A percentile compares a stretch with the other conserved stretches of the same genome.
phyloP scores from a whole-genome alignment of 352 stramenopile genomes.

The Globisporangium radiosum region DNA sequence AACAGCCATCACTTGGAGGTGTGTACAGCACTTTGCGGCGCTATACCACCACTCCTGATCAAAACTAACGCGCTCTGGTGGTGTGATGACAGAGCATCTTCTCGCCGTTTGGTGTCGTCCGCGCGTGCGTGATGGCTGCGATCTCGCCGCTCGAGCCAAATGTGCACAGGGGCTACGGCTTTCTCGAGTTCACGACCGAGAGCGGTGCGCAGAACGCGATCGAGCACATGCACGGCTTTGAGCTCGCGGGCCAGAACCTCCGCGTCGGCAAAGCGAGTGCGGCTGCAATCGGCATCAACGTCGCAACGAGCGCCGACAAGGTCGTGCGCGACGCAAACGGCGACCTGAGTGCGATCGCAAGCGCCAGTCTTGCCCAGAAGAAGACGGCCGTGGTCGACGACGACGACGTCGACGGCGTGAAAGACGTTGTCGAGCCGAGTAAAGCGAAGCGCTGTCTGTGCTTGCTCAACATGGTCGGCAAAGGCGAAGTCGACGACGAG shows the following conservation, averaged over 20 bases:
- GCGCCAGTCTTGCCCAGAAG: slow-evolving; percentile 10
- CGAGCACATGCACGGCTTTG: slow-evolving; percentile 81
- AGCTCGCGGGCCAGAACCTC: slow-evolving; percentile 63
- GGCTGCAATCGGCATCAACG: slow-evolving; percentile 57
- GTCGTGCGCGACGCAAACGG: slow-evolving; percentile 28
- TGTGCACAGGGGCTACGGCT: slow-evolving; percentile 67
- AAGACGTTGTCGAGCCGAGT: slow-evolving; percentile 24
- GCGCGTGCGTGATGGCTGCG: slow-evolving; percentile 57
- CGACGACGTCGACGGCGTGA: slow-evolving; percentile 53
- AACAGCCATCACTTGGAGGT: slow-evolving; percentile 76
- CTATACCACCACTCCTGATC: neutral
- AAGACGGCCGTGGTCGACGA: slow-evolving; percentile 33
- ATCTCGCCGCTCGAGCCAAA: slow-evolving; percentile 47
- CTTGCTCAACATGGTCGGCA: slow-evolving; percentile 63
- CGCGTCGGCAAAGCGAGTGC: slow-evolving; percentile 75
- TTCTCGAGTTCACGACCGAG: slow-evolving; percentile 67
- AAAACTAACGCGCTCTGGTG: neutral
- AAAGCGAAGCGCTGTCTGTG: slow-evolving; percentile 53
- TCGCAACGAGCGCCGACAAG: slow-evolving; percentile 60
- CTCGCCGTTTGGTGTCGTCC: slow-evolving; percentile 63
- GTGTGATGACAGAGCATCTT: slow-evolving; percentile 54
- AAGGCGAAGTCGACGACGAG: slow-evolving; percentile 67
- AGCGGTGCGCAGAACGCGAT: slow-evolving; percentile 54
- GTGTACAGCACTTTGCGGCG: neutral
- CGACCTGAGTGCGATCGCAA: slow-evolving; percentile 4